Conservation (phyloP, 345 rosid genomes). For the Moricandia moricandioides region DNA sequence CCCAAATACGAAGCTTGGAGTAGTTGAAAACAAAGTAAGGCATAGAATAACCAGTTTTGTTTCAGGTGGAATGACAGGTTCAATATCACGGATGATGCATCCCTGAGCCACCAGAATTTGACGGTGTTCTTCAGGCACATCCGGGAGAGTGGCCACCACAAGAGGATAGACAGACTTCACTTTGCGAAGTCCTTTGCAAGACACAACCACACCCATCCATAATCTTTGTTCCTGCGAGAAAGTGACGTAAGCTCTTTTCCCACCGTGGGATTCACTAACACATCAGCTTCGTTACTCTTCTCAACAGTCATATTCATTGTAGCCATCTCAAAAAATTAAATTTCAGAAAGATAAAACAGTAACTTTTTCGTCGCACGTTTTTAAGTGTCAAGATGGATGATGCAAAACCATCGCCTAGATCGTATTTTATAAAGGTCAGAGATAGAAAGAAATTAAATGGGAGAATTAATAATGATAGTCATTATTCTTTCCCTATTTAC, state of each 20-base stretch:
- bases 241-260: neutral
- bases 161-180: neutral
- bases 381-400: no score
- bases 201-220: conserved; percentile 1
- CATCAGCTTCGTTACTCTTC: neutral
- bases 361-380: no score
- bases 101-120: neutral
- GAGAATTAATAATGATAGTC: no score
- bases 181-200: neutral
- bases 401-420: no score
- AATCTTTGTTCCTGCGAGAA: neutral
- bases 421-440: no score
- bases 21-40: neutral
- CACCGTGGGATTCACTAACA: neutral
- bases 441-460: no score
- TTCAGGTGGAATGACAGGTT: neutral
- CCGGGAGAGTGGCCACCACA: neutral
- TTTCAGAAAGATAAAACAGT: no score
- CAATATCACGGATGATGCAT: conserved; percentile 2
- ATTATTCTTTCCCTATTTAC: no score
- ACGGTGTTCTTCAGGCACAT: neutral
- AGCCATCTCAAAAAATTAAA: neutral
- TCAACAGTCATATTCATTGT: neutral
- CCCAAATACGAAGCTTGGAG: conserved; percentile 3
- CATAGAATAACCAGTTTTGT: neutral